Percentiles rank a stretch among this genome's conserved stretches.
phyloP scores from a whole-genome alignment of 257 asterid genomes.

The Apocynum venetum region DNA sequence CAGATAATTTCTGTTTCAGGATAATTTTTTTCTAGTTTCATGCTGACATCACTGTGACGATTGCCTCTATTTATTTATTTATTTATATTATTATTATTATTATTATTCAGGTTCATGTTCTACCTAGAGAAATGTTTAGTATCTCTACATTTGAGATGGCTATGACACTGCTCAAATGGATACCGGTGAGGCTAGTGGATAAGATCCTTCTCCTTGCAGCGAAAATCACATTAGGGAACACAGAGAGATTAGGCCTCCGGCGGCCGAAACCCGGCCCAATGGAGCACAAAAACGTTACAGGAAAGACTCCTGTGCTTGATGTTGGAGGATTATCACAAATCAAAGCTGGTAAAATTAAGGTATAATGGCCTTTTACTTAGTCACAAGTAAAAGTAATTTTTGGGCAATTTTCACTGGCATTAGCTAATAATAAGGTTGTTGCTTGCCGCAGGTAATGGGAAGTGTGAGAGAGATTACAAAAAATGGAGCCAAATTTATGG shows the following conservation, averaged over 20 bases:
- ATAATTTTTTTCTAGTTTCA: no score
- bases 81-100: no score
- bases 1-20: no score
- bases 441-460: slow-evolving; percentile 45
- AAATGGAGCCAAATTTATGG: slow-evolving; percentile 70
- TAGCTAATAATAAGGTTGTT: no score
- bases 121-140: slow-evolving; percentile 86
- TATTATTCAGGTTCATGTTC: slow-evolving; percentile 55
- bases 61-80: no score
- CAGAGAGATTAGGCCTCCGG: slow-evolving; percentile 58
- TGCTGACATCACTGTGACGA: no score
- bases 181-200: slow-evolving; percentile 69
- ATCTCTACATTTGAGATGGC: slow-evolving; percentile 71
- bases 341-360: slow-evolving; percentile 69
- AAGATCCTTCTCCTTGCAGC: slow-evolving; percentile 56
- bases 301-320: slow-evolving; percentile 91
- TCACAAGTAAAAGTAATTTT: not conserved
- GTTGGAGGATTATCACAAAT: slow-evolving; percentile 74
- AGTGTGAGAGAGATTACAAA: slow-evolving; percentile 68
- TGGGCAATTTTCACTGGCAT: not conserved
- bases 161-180: slow-evolving; percentile 63
- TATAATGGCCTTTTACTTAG: slow-evolving; percentile 4
- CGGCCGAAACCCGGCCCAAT: slow-evolving; percentile 92
- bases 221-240: slow-evolving; percentile 50
- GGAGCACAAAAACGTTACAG: slow-evolving; percentile 81